Base-by-base conservation (phyloP, 176 grass and related monocot species). In the Phyllostachys edulis region DNA sequence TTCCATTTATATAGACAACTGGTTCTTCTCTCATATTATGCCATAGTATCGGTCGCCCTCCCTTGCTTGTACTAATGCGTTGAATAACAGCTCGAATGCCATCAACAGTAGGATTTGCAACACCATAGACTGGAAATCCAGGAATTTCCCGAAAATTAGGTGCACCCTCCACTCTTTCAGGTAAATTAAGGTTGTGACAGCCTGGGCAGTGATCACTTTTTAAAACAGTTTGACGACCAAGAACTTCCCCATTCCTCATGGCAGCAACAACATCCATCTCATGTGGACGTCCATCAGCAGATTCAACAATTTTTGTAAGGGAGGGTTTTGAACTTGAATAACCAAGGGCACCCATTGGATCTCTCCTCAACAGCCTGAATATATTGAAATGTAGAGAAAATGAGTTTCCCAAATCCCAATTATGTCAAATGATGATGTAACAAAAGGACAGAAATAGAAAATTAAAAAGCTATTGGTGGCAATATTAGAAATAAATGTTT, bases 1-100 rank as follows among this genome's bases (percentile, higher is more conserved):
- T 98, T 67, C 96, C 96, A 90, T 98, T 93, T 82, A 96, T 98
- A 77, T 96, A 98, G 75, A 98, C 89, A 85, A 98, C 96, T 24
- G 96, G 96, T 75, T 98, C 96, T 96, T 98, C 96, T 84, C 96
- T 94, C 96, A 98, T 98, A 77, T 98, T 98, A 84, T 98, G 96
- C 96, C 96, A 98, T 61, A 98, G 82, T 84, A 98, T 85, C 12
- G 93, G 88, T 12, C 87, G 69, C n/a, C 91, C 88, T 82, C 93
- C 96, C 68, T 98, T 95, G 84, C 84, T 95, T 77, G 89, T 88
- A 90, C 87, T 90, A 69, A 96, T 85, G 14, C 86, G 79, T 80
- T 90, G 89, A 68, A 98, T 88, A 77, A 98, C 96, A 76, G 89
- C 87, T 61, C 85, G 87, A 85, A 98, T 96, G 49, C 96, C 96